Percentiles rank a stretch among this genome's conserved stretches.
Conservation (phyloP, 2,329 filamentous ascomycete genomes). For the Trichoderma sp. region DNA sequence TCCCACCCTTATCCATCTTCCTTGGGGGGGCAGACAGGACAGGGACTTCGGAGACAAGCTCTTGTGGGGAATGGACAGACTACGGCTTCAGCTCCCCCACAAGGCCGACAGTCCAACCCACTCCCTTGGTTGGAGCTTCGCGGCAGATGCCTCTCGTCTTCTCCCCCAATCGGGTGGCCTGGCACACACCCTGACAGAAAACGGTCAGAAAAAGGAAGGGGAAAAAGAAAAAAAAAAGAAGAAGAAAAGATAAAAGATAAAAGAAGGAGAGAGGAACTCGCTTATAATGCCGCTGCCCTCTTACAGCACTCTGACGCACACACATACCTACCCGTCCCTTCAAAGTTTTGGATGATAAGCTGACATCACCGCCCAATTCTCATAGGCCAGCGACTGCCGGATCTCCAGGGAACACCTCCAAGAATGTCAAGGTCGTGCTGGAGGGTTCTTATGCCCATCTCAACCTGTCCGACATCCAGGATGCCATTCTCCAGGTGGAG, state of each 20-base stretch:
- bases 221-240: background rate
- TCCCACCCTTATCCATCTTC: background rate
- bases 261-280: background rate
- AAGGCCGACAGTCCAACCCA: slow-evolving; percentile 5
- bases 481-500: slow-evolving; percentile 36
- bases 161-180: slow-evolving; percentile 6
- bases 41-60: slow-evolving; percentile 9
- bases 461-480: slow-evolving; percentile 34
- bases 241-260: background rate
- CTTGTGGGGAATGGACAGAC: slow-evolving; percentile 16
- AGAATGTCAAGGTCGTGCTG: slow-evolving; percentile 17
- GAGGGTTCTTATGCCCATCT: slow-evolving; percentile 35
- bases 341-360: background rate
- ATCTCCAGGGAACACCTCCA: slow-evolving; percentile 6
- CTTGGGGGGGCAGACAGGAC: slow-evolving; percentile 4
- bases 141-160: background rate
- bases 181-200: background rate
- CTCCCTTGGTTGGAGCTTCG: background rate
- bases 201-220: background rate
- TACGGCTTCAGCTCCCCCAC: slow-evolving; percentile 17
- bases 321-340: background rate
- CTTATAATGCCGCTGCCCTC: background rate
- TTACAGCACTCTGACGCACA: background rate
- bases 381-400: slow-evolving; percentile 9
- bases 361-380: slow-evolving; percentile 1